Evolutionary conservation across 345 rosid genomes (phyloP).

Genomic region (Populus nigra): DNA sequence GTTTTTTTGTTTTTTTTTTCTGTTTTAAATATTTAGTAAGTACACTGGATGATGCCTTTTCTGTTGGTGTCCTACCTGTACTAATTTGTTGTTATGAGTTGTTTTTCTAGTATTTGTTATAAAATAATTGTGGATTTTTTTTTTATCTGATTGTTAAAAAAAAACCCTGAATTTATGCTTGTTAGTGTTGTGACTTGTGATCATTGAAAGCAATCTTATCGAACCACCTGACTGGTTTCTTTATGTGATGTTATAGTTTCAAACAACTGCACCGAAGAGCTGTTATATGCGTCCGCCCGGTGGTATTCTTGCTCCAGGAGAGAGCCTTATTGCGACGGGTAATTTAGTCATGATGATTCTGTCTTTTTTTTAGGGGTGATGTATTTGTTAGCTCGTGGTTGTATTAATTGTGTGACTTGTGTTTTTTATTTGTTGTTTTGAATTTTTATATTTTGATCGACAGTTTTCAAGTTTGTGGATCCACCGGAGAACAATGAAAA

Average conservation of each 20-base stretch:
- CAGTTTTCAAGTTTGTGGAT: slow-evolving; percentile 36
- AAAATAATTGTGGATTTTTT: background rate
- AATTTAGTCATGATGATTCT: background rate
- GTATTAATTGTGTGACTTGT: background rate
- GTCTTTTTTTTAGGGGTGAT: background rate
- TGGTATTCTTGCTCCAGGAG: slow-evolving; percentile 35
- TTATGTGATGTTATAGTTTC: slow-evolving; percentile 18
- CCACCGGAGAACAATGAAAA: slow-evolving; percentile 29
- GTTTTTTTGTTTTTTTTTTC: background rate
- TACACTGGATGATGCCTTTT: background rate
- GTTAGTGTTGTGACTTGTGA: background rate
- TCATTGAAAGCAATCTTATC: background rate
- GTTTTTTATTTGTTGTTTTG: background rate
- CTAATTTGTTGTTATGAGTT: background rate
- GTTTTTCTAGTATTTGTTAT: background rate
- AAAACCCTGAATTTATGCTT: background rate
- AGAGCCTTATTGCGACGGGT: slow-evolving; percentile 34
- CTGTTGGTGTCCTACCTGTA: background rate
- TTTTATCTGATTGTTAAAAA: too few relatives aligned
- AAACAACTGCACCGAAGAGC: slow-evolving; percentile 37
- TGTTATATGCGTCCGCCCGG: slow-evolving; percentile 38
- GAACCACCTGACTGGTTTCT: background rate
- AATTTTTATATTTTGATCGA: slow-evolving; percentile 4
- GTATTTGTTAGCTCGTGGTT: background rate
- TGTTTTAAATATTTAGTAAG: background rate